Conservation (phyloP, 768 basidiomycete species). For the Boletus pseudo-olivaceus region DNA sequence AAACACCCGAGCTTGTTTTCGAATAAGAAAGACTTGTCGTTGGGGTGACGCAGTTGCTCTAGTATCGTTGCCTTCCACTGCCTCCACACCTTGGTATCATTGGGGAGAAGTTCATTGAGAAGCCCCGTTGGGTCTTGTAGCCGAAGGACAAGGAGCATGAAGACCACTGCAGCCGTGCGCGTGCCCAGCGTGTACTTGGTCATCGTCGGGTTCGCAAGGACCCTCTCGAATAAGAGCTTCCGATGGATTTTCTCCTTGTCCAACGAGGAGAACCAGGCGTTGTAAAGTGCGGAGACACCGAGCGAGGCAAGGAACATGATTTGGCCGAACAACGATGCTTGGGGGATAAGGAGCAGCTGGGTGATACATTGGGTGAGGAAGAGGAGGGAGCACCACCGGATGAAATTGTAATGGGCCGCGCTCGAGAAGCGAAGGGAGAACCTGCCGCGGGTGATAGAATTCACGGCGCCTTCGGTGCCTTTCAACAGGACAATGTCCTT, state of each 20-base stretch:
- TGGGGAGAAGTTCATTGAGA: constrained; percentile 16
- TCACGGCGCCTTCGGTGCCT: constrained; percentile 28
- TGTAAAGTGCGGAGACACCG: constrained; percentile 27
- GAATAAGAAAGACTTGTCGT: background rate
- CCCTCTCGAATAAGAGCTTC: constrained; percentile 10
- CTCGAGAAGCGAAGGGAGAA: constrained; percentile 18
- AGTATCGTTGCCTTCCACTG: constrained; percentile 15
- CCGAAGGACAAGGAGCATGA: constrained; percentile 11
- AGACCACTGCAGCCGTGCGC: constrained; percentile 17
- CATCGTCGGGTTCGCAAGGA: constrained; percentile 11
- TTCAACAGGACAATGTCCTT: constrained; percentile 24
- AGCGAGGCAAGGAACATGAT: constrained; percentile 29
- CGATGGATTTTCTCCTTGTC: constrained; percentile 24
- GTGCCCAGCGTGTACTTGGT: constrained; percentile 15
- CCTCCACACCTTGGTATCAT: constrained; percentile 21
- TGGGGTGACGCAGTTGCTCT: background rate
- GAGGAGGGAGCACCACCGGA: constrained; percentile 23
- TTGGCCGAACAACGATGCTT: constrained; percentile 29
- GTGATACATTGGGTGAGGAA: constrained; percentile 23
- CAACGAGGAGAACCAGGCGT: constrained; percentile 24
- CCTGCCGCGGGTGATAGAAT: constrained; percentile 24
- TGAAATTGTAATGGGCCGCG: constrained; percentile 4
- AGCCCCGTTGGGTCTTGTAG: constrained; percentile 3
- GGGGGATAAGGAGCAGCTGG: constrained; percentile 32
- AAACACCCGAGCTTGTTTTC: background rate